These are phyloP conservation scores for Acorus calamus DNA, from an alignment of 106 monocot genomes.

Conservation along the genomic window DNA sequence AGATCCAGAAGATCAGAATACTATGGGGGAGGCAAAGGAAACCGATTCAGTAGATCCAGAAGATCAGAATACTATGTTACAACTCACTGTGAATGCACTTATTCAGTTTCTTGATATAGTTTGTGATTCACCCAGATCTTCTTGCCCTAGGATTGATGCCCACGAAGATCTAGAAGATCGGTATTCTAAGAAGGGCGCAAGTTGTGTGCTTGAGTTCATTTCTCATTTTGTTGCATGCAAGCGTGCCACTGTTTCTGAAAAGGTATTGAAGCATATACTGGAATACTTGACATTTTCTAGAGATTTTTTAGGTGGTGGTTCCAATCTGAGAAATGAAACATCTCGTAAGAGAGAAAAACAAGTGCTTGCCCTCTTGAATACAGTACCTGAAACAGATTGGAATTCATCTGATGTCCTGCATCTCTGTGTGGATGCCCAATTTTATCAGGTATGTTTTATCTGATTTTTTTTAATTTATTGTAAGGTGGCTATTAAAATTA, in stretches of 20 bases:
- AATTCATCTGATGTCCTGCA: slow-evolving; percentile 46
- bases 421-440: slow-evolving; percentile 60
- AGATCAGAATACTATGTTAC: slow-evolving; percentile 32
- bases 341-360: slow-evolving; percentile 44
- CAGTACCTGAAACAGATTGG: slow-evolving; percentile 45
- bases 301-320: slow-evolving; percentile 2
- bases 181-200: slow-evolving; percentile 67
- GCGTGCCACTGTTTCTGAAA: slow-evolving; percentile 39
- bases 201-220: slow-evolving; percentile 59
- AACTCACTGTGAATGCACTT: slow-evolving; percentile 38
- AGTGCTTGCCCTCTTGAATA: slow-evolving; percentile 53
- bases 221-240: slow-evolving; percentile 53
- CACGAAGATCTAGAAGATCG: slow-evolving; percentile 31
- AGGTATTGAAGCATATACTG: slow-evolving; percentile 68
- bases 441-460: slow-evolving; percentile 49
- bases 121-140: slow-evolving; percentile 34
- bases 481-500: background rate
- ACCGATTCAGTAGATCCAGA: slow-evolving; percentile 10
- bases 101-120: slow-evolving; percentile 61
- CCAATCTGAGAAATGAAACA: slow-evolving; percentile 17
- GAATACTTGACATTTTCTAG: slow-evolving; percentile 40
- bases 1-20: slow-evolving; percentile 17
- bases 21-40: slow-evolving; percentile 16
- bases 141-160: slow-evolving; percentile 24
- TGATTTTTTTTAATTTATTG: slow-evolving; percentile 1